Evolutionary conservation across 306 rosid species (phyloP), one percentile per base, ranked within the genome.

Genomic region (Cicer yamashitae): DNA sequence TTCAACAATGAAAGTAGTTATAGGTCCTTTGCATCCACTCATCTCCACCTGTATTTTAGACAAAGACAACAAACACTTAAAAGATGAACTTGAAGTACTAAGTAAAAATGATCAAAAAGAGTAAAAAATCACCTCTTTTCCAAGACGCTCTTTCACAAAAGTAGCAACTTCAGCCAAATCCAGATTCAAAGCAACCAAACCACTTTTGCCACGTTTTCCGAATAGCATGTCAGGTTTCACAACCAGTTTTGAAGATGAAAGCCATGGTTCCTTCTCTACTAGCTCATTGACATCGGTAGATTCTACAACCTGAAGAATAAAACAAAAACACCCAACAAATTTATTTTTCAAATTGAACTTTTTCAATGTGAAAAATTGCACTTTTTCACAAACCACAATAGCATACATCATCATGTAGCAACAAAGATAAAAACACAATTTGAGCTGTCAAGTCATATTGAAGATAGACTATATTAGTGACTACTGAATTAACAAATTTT

Each of bases 221-320:
- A 94, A 94, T 83, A 94, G 82, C 99, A 94, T 94, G 84, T 94
- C 98, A 1, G 98, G 98, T 79, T 94, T 94, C 82, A 94, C 98
- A 81, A 92, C 97, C 88, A 92, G 38, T 67, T 85, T 94, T 58
- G 92, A 90, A 70, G 97, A 92, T 4, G 85, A 89, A 76, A 94
- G 96, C 99, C 99, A 94, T 12, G 97, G 86, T 81, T 94, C 99
- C 78, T 85, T 94, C 82, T 87, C 82, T 47, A 82, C 87, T 43
- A 96, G 75, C 71, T 90, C 92, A 64, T 85, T 89, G 77, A 96
- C 84, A 85, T 96, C 91, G 10, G 96, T 90, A 70, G 92, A 76
- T 86, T 92, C 93, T 0, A 87, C 85, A 72, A 92, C 73, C 99
- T 96, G 47, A 44, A 41, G 50, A 51, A 75, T 50, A 64, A 37